Base-by-base conservation (phyloP, 805 yeast genomes). In the Candida ipomoeae region DNA sequence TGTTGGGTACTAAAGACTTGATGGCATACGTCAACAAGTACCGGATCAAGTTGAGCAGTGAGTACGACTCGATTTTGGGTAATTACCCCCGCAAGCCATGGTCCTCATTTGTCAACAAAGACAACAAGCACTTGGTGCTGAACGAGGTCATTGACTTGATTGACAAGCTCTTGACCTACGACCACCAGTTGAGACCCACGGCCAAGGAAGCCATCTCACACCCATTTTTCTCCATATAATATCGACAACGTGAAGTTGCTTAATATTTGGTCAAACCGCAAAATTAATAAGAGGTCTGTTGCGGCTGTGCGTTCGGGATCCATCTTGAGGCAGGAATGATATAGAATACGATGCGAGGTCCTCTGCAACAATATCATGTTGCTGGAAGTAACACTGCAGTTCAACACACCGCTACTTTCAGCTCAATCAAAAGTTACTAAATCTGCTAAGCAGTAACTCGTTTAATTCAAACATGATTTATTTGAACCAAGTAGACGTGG, bases 151-250 rank as follows among this genome's bases (percentile, higher is more conserved):
- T 92, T 46, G 96, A 90, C 65, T 81, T 90, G 61, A 80, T 90
- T 55, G 96, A 88, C 65, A 80, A 83, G 59, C 72, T 91, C 54
- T 74, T 90, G 59, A 79, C 87, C 52, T 90, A 88, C 63, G 97
- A 91, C 65, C 97, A 91, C 66, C 89, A 87, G 64, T 86, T 85
- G 64, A 79, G 97, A 65, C 77, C 89, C 42, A 89, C 97, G 6
- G 96, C 96, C 1, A 80, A 78, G 65, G 96, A 91, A 66, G 94
- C 96, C 26, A 83, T 89, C 86, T 81, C 69, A 13, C 96, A 89
- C 69, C 68, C 72, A 3, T 73, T 70, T 53, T 73, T 73, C 62
- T 48, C 52, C 40, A 50, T 51, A 31, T 51, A 47, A 38, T 44
- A 21, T 39, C 41, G 13, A 39, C 13, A 14, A 32, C n/a, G 14